phyloP scores from a whole-genome alignment of 139 green algal genomes.

The Desmodesmus armatus region DNA sequence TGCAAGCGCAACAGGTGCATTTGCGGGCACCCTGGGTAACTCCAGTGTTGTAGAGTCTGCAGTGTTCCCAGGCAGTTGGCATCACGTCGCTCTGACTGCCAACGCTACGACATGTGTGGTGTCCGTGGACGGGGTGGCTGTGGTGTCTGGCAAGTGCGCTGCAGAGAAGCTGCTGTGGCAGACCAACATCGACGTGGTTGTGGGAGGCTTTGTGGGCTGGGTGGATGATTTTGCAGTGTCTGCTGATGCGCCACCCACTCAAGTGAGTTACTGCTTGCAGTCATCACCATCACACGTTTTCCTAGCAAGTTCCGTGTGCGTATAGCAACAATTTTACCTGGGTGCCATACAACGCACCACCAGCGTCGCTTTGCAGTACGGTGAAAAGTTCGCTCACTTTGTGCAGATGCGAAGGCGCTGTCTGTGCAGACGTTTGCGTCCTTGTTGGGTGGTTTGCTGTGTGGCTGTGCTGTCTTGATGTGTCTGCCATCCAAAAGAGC shows the following conservation, averaged over 20 bases:
- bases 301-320: too few relatives aligned
- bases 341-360: not conserved
- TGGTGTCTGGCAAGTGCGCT: conserved; percentile 12
- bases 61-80: not conserved
- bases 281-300: too few relatives aligned
- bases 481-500: too few relatives aligned
- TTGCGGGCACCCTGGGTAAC: conserved; percentile 2
- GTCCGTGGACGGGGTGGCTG: conserved; percentile 33
- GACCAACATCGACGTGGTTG: not conserved
- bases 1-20: not conserved
- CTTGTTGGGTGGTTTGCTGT: too few relatives aligned
- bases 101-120: conserved; percentile 28
- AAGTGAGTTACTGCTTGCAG: not conserved
- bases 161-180: conserved; percentile 18
- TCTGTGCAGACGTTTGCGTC: too few relatives aligned
- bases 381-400: too few relatives aligned
- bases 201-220: conserved; percentile 37
- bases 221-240: conserved; percentile 41
- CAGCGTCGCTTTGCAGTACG: too few relatives aligned
- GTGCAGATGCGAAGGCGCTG: too few relatives aligned
- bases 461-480: too few relatives aligned
- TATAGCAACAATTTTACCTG: too few relatives aligned
- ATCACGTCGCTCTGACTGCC: conserved; percentile 38
- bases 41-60: conserved; percentile 9
- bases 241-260: not conserved